Evolutionary conservation across 2,329 filamentous ascomycete genomes (phyloP), one percentile per base, ranked within the genome.

Genomic region (Aspergillus amoenus): DNA sequence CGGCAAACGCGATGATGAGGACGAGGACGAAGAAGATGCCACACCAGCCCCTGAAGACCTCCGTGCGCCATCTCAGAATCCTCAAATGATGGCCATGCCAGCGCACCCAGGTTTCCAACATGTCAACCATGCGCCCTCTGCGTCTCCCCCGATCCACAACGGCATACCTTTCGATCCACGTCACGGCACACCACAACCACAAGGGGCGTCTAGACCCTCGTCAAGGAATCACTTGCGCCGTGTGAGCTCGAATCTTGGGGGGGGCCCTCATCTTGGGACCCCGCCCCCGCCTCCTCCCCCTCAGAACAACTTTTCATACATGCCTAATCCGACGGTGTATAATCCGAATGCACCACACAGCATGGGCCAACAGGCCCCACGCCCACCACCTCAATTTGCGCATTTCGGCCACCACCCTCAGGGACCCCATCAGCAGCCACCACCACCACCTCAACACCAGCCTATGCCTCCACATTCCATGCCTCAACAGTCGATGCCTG

Each of bases 241-340:
- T 45, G 82, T 88, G 65, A 90, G 88, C 64, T 89, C 90, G 12
- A 89, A 87, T 69, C 85, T 95, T 65, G 84, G 84, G 4, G 84
- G 86, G 39, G 88, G 86, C 65, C 80, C 82, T 56, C 81, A 84
- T 58, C 82, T 88, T 62, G 81, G 80, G 40, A 85, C 84, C 63
- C 80, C 85, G 64, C 80, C 85, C 21, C 70, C 74, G 27, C 87
- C 87, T 47, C 83, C 67, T 13, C 80, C 82, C 34, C 80, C 81
- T 27, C 78, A 83, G 58, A 90, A 89, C 68, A 90, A 85, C 54
- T 96, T 90, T 73, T 84, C 89, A 3, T 97, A 92, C 70, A 91
- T 95, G 81, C 87, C 90, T 3, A 92, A 94, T 61, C 90, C 90
- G 40, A 85, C 89, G 34, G 91, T 96, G 65, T 96, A 96, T 75